A percentile compares a stretch with the other conserved stretches of the same genome.
Conservation (phyloP, 1,284 basidiomycete species). For the Fomitopsis betulina region DNA sequence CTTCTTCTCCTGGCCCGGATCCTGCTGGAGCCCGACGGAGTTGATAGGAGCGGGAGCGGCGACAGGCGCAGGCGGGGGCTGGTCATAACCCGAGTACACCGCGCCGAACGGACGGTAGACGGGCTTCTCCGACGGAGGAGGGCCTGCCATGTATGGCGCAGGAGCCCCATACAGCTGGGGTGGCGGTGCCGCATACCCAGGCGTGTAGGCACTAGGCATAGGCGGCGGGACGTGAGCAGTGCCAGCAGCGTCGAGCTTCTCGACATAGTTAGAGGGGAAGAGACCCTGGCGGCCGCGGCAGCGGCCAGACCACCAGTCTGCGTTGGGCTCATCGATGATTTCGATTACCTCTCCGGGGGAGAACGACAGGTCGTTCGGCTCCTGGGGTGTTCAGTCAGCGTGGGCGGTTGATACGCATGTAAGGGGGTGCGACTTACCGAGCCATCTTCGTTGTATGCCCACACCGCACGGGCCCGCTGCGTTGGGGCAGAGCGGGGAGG, state of each 20-base stretch:
- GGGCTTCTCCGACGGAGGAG: constrained; percentile 20
- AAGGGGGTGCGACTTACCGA: constrained; percentile 29
- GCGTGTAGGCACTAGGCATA: constrained; percentile 5
- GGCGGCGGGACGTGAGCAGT: constrained; percentile 12
- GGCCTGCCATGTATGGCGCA: not conserved
- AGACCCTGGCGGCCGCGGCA: constrained; percentile 54
- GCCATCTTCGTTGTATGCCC: constrained; percentile 62
- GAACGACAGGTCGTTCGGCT: constrained; percentile 58
- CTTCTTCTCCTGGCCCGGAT: constrained; percentile 40
- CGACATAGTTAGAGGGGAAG: constrained; percentile 62
- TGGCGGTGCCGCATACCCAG: not conserved
- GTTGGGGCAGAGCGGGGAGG: constrained; percentile 28
- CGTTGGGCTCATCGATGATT: constrained; percentile 54
- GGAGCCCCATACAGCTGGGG: not conserved
- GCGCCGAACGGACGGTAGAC: constrained; percentile 36
- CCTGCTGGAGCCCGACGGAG: constrained; percentile 29
- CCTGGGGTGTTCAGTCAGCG: constrained; percentile 32
- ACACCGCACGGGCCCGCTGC: constrained; percentile 52
- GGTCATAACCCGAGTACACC: constrained; percentile 27
- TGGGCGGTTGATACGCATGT: not conserved
- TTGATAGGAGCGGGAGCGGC: constrained; percentile 18
- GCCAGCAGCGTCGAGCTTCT: constrained; percentile 34
- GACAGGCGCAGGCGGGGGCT: constrained; percentile 29
- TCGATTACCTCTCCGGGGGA: constrained; percentile 53
- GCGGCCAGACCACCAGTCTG: constrained; percentile 64